Evolutionary conservation across 495 filamentous ascomycete genomes (phyloP).

Genomic region (Cercophora newfieldiana): DNA sequence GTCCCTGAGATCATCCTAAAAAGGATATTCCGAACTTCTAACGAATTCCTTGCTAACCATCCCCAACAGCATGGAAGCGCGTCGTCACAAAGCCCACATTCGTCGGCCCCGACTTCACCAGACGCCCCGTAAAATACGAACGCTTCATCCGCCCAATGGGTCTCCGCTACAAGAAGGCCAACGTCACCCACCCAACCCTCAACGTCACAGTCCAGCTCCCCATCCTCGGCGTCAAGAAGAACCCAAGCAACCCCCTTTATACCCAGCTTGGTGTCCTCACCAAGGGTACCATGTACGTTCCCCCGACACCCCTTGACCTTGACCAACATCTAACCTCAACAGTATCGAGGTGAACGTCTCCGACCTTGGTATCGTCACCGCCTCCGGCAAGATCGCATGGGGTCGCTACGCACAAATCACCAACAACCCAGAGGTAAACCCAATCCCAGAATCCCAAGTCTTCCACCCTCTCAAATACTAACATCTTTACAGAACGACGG

Average conservation of each 20-base stretch:
- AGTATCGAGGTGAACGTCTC: constrained; percentile 89
- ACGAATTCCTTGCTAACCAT: constrained; percentile 5
- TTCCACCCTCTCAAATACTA: neutral
- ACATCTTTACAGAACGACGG: constrained; percentile 38
- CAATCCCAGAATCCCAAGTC: too few species aligned
- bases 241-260: constrained; percentile 88
- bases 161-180: constrained; percentile 89
- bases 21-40: neutral
- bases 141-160: constrained; percentile 65
- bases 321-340: neutral
- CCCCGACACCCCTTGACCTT: neutral
- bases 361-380: constrained; percentile 89
- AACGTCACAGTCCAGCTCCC: constrained; percentile 73
- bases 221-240: constrained; percentile 96
- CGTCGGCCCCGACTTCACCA: constrained; percentile 88
- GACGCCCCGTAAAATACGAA: constrained; percentile 91
- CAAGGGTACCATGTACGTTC: constrained; percentile 74
- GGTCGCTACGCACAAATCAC: constrained; percentile 69
- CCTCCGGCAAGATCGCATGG: constrained; percentile 92
- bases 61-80: constrained; percentile 68
- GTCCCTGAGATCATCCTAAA: too few species aligned
- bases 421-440: constrained; percentile 63
- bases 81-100: constrained; percentile 74
- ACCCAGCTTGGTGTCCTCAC: constrained; percentile 93
- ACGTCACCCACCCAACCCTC: constrained; percentile 69